Percentiles rank a stretch among this genome's conserved stretches.
These are phyloP conservation scores for Saccharomycopsis javanensis DNA, from an alignment of 805 yeast genomes.

Conservation along the genomic window DNA sequence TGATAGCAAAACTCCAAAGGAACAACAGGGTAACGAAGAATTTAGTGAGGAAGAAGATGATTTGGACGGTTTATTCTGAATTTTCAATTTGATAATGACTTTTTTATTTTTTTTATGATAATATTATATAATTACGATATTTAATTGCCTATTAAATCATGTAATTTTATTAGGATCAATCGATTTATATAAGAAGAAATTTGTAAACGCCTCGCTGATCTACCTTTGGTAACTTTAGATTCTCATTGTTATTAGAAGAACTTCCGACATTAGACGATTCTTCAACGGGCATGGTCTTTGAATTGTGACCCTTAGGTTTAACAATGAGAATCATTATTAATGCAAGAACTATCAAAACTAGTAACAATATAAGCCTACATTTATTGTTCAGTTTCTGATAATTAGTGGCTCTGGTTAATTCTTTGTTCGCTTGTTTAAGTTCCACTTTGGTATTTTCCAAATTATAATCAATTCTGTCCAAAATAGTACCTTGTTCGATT, in stretches of 20 bases:
- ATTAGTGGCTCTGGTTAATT: slow-evolving; percentile 61
- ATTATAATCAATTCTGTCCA: slow-evolving; percentile 92
- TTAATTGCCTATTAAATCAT: no score
- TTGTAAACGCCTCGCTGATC: background rate
- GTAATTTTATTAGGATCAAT: background rate
- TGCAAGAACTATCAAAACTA: slow-evolving; percentile 62
- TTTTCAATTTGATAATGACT: background rate
- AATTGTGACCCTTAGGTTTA: slow-evolving; percentile 7
- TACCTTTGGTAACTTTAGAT: background rate
- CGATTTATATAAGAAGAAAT: background rate
- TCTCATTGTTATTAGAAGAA: background rate
- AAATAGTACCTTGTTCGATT: slow-evolving; percentile 88
- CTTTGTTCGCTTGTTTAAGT: slow-evolving; percentile 66
- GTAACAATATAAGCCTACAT: slow-evolving; percentile 74
- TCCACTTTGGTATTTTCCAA: slow-evolving; percentile 70
- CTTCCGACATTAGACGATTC: background rate
- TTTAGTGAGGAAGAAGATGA: slow-evolving; percentile 27
- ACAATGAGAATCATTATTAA: slow-evolving; percentile 25
- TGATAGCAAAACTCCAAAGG: slow-evolving; percentile 9
- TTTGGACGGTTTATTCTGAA: slow-evolving; percentile 23
- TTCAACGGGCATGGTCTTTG: background rate
- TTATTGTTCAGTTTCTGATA: slow-evolving; percentile 87
- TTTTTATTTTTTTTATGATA: background rate
- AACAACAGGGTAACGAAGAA: slow-evolving; percentile 25
- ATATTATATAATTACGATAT: no score